Base-by-base conservation (phyloP, 805 yeast genomes). In the Isabelozyma pseudorhagii region DNA sequence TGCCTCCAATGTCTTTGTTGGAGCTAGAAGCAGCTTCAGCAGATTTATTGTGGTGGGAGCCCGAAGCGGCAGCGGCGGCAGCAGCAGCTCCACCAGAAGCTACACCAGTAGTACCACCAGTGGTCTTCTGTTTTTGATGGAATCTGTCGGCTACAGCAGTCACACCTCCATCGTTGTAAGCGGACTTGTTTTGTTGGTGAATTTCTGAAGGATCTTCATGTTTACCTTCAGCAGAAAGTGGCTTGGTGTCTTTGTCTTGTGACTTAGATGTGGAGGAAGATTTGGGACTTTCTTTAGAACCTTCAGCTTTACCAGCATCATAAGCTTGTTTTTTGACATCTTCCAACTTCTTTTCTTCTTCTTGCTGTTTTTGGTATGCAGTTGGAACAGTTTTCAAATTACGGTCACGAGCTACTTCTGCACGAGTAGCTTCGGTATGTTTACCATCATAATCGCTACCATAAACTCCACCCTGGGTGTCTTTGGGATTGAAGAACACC, bases 401-500 rank as follows among this genome's bases (percentile, higher is more conserved):
- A 31, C 53, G 49, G 36, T 52, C 34, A 4, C 45, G 47, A 31
- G 49, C 53, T 31, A 60, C 49, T 31, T 56, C 47, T 8, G 64
- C 67, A 29, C 53, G 54, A 6, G 68, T 63, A 39, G 65, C 64
- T 39, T 66, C 71, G n/a, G 58, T 46, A 46, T 56, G 46, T 14
- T 38, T 40, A 13, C 39, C 46, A 36, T 43, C 46, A 36, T 45
- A 48, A 25, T 42, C 40, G 40, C 53, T 39, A 27, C 51, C 50
- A 48, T 63, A 63, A 44, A 57, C 50, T 17, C 72, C 70, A 25
- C 71, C 71, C 52, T 69, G 73, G 34, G 74, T 68, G 53, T 69
- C 74, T 50, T 53, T 59, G 10, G 75, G 74, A 45, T 68, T 66
- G 50, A 58, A 70, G 50, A 61, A 70, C 45, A 55, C 54, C 10